phyloP scores from a whole-genome alignment of 345 rosid genomes.

The Geranium brycei region DNA sequence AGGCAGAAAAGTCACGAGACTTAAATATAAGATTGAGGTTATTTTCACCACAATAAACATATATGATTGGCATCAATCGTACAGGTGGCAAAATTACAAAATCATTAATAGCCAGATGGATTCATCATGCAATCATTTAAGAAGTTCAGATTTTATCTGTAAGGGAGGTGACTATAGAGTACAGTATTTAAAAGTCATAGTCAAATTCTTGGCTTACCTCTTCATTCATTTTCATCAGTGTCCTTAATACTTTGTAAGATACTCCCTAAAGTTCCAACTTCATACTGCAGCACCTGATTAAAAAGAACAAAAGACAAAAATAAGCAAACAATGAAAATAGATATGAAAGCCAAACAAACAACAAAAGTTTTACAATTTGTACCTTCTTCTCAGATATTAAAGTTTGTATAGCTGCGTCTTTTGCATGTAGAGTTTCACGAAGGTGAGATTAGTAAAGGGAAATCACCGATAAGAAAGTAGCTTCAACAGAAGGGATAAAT shows the following conservation, averaged over 20 bases:
- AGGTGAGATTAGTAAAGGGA: slow-evolving; percentile 57
- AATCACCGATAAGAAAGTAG: slow-evolving; percentile 15
- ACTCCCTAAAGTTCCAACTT: slow-evolving; percentile 38
- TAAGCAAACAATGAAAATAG: slow-evolving; percentile 12
- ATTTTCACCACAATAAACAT: neutral
- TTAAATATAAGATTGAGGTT: neutral
- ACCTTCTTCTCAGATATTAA: slow-evolving; percentile 64
- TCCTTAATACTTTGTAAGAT: slow-evolving; percentile 48
- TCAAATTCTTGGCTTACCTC: slow-evolving; percentile 34
- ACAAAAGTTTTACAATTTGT: slow-evolving; percentile 9
- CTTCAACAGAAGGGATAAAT: slow-evolving; percentile 9
- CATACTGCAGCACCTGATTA: slow-evolving; percentile 46
- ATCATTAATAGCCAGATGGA: too few relatives aligned
- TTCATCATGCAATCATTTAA: neutral
- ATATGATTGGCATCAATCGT: neutral
- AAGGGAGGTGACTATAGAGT: slow-evolving; percentile 3
- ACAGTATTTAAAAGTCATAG: slow-evolving; percentile 7
- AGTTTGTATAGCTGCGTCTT: slow-evolving; percentile 49
- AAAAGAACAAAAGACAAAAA: neutral
- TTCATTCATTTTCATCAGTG: slow-evolving; percentile 40
- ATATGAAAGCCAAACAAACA: slow-evolving; percentile 7
- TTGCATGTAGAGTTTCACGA: slow-evolving; percentile 46
- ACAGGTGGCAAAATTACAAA: too few relatives aligned
- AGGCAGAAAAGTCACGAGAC: neutral
- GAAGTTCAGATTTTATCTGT: neutral